Conservation (phyloP, 1,284 basidiomycete genomes). For the Ganoderma leucocontextum region DNA sequence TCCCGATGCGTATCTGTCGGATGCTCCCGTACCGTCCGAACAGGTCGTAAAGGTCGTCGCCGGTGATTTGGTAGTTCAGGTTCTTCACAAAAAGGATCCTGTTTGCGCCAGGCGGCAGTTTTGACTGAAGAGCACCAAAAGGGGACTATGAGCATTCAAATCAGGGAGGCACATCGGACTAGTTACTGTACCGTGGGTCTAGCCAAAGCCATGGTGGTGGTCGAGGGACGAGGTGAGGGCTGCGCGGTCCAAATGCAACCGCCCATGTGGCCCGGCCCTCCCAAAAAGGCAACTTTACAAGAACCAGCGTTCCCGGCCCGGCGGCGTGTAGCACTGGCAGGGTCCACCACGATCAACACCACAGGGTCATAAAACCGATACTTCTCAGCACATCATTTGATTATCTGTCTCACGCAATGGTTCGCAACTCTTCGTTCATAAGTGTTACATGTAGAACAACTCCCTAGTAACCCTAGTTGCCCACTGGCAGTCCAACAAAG, state of each 20-base stretch:
- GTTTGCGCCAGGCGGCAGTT: constrained; percentile 85
- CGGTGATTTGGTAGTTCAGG: constrained; percentile 93
- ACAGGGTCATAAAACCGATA: neutral
- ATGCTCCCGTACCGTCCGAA: constrained; percentile 98
- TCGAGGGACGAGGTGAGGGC: constrained; percentile 19
- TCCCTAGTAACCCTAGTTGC: no score
- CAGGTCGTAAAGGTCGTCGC: constrained; percentile 95
- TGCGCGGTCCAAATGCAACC: no score
- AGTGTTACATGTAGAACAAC: neutral
- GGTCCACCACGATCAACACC: neutral
- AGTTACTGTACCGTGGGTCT: constrained; percentile 65
- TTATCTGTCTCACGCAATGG: neutral
- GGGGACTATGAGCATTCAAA: neutral
- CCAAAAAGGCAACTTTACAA: constrained; percentile 18
- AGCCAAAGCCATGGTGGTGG: constrained; percentile 61
- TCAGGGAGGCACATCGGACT: constrained; percentile 8
- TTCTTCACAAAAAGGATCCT: constrained; percentile 90
- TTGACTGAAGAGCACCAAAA: constrained; percentile 56
- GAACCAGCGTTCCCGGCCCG: constrained; percentile 5
- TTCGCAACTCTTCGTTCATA: neutral
- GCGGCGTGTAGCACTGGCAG: neutral
- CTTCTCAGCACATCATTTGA: constrained; percentile 6
- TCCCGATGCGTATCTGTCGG: constrained; percentile 94
- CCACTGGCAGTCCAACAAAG: neutral
- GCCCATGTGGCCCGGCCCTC: constrained; percentile 8